Evolutionary conservation across 805 yeast species (phyloP).

Genomic region (Candida michaelii): DNA sequence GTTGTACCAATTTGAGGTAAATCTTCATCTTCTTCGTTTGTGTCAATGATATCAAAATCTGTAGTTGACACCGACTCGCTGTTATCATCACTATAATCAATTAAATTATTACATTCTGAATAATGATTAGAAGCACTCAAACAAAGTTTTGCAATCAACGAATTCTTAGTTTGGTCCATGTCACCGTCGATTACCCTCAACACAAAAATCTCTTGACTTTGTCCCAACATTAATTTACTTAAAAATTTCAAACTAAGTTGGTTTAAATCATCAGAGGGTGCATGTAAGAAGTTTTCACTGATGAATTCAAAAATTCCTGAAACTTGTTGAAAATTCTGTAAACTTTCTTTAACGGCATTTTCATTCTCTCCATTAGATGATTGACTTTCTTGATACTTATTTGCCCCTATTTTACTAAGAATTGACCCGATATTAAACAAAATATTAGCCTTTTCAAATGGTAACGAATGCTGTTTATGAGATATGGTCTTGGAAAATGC

Average conservation of each 20-base stretch:
- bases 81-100: constrained; percentile 9
- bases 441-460: constrained; percentile 86
- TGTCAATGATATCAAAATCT: constrained; percentile 21
- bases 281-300: constrained; percentile 80
- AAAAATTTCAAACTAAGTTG: constrained; percentile 69
- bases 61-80: constrained; percentile 11
- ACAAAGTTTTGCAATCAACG: constrained; percentile 77
- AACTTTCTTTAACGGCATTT: constrained; percentile 57
- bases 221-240: constrained; percentile 69
- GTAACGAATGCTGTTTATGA: constrained; percentile 72
- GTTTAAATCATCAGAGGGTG: constrained; percentile 77
- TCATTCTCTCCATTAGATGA: constrained; percentile 24
- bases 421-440: constrained; percentile 76
- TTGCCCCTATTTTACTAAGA: constrained; percentile 49
- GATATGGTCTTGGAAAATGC: constrained; percentile 51
- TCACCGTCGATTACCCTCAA: constrained; percentile 56
- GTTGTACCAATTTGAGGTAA: constrained; percentile 20
- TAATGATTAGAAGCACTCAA: constrained; percentile 58
- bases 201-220: constrained; percentile 84
- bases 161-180: constrained; percentile 53
- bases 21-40: constrained; percentile 30
- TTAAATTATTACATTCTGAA: constrained; percentile 40
- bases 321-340: constrained; percentile 65
- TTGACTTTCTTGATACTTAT: constrained; percentile 28
- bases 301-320: constrained; percentile 75